Conservation (phyloP, 306 rosid species). For the Cajanus cajan region DNA sequence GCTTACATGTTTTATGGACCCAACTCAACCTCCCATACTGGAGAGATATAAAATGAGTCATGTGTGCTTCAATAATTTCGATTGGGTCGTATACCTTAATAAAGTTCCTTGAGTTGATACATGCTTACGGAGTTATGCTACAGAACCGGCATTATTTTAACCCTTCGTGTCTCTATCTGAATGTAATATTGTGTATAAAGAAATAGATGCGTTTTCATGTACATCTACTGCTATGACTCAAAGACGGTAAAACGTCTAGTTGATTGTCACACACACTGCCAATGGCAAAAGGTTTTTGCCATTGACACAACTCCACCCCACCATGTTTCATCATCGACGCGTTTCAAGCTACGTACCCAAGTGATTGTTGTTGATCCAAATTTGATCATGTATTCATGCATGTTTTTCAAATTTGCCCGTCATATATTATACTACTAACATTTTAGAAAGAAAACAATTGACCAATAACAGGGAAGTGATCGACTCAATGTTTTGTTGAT, state of each 20-base stretch:
- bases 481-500: neutral
- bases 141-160: neutral
- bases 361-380: neutral
- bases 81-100: neutral
- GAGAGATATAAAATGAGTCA: neutral
- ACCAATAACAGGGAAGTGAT: neutral
- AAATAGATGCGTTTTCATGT: neutral
- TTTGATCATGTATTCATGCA: neutral
- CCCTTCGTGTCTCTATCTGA: conserved; percentile 16
- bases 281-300: neutral
- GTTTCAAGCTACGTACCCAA: neutral
- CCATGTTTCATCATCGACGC: neutral
- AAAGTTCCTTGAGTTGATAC: conserved; percentile 16
- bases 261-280: conserved; percentile 11
- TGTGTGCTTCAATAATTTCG: conserved; percentile 13
- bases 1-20: conserved; percentile 19
- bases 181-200: conserved; percentile 9
- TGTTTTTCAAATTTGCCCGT: neutral
- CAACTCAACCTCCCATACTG: neutral
- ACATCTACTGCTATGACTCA: neutral
- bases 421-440: neutral
- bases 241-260: neutral
- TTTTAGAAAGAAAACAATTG: too few relatives aligned
- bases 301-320: neutral
- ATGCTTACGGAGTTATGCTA: conserved; percentile 6